phyloP scores from a whole-genome alignment of 2,329 filamentous ascomycete species.

The Aspergillus glaucus region DNA sequence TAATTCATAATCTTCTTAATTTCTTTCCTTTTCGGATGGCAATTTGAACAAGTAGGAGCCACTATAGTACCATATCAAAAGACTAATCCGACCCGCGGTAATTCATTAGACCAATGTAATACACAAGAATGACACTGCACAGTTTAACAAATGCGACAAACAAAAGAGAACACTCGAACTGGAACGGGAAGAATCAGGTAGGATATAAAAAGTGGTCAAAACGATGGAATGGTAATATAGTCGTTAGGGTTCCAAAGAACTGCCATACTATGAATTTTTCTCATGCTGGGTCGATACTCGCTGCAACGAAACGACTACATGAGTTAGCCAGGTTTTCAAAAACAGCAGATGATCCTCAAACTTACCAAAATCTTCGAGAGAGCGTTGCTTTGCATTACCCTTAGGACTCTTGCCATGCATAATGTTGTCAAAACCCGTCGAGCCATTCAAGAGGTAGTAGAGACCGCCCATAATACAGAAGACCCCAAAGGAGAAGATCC shows the following conservation, averaged over 20 bases:
- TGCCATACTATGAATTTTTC: slow-evolving; percentile 48
- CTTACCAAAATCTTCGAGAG: slow-evolving; percentile 84
- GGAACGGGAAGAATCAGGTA: no score
- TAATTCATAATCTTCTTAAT: no score
- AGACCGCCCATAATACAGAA: slow-evolving; percentile 75
- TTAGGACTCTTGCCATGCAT: slow-evolving; percentile 87
- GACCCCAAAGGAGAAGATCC: slow-evolving; percentile 85
- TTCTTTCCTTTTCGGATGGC: background rate
- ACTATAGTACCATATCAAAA: no score
- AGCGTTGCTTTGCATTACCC: slow-evolving; percentile 72
- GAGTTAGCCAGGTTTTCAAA: slow-evolving; percentile 42
- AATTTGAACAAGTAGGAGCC: no score
- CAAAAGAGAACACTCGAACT: no score
- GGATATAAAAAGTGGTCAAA: no score
- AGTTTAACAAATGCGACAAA: no score
- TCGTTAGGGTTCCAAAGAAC: no score
- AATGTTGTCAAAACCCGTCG: slow-evolving; percentile 76
- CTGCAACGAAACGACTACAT: slow-evolving; percentile 74
- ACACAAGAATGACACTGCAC: no score
- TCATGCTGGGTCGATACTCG: slow-evolving; percentile 88
- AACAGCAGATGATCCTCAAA: slow-evolving; percentile 16
- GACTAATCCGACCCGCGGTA: no score
- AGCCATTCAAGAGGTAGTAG: slow-evolving; percentile 78
- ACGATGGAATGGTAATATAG: no score
- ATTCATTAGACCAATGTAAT: no score